Conservation (phyloP, 768 basidiomycete genomes). For the Boletus pseudopeckii region DNA sequence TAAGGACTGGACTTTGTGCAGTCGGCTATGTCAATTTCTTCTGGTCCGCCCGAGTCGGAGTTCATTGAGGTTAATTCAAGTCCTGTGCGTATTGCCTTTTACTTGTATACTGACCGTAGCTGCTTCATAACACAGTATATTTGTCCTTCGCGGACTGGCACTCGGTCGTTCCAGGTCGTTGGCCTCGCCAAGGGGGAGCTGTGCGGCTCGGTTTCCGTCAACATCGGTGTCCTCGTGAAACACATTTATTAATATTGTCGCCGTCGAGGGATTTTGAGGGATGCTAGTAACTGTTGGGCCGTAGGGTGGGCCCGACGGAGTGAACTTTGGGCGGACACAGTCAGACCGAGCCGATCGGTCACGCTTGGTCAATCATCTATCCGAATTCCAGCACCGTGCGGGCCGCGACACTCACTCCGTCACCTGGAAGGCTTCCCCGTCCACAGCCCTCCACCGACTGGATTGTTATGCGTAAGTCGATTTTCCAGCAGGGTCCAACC, state of each 20-base stretch:
- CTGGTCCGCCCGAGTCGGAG: not conserved
- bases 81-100: not conserved
- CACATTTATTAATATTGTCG: too few relatives aligned
- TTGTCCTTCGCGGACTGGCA: too few relatives aligned
- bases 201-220: slow-evolving; percentile 36
- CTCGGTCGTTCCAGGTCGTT: too few relatives aligned
- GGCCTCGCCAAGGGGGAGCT: not conserved
- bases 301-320: not conserved
- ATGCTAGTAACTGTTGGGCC: slow-evolving; percentile 23
- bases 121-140: too few relatives aligned
- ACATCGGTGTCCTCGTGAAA: slow-evolving; percentile 47
- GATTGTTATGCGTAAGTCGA: too few relatives aligned
- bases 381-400: not conserved
- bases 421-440: too few relatives aligned
- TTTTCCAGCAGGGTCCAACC: not conserved
- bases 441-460: too few relatives aligned
- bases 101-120: too few relatives aligned
- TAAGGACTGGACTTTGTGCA: too few relatives aligned
- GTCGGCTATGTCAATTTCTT: too few relatives aligned
- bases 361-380: too few relatives aligned
- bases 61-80: not conserved
- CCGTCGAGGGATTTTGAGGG: slow-evolving; percentile 12
- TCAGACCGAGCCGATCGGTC: not conserved
- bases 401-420: slow-evolving; percentile 34
- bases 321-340: not conserved